phyloP scores from a whole-genome alignment of 2,329 filamentous ascomycete genomes.

The Trichoderma brevicompactum region DNA sequence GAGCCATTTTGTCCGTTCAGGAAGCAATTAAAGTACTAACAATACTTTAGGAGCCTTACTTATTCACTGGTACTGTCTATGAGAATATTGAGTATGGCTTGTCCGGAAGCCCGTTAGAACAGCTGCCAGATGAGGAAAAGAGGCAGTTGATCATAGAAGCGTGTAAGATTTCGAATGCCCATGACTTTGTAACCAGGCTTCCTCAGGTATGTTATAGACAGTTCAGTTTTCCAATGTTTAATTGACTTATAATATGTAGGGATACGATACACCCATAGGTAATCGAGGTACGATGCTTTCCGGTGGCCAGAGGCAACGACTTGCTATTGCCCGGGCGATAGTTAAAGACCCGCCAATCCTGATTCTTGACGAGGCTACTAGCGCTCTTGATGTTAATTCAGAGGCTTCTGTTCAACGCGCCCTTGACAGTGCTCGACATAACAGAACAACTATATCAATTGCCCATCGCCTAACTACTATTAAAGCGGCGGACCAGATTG shows the following conservation, averaged over 20 bases:
- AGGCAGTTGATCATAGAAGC: not conserved
- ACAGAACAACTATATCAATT: not conserved
- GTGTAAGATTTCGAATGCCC: not conserved
- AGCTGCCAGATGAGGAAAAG: too few relatives aligned
- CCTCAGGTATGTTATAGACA: not conserved
- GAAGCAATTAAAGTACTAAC: too few relatives aligned
- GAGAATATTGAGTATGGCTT: too few relatives aligned
- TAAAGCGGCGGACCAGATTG: not conserved
- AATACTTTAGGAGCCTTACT: too few relatives aligned
- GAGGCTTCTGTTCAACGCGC: not conserved
- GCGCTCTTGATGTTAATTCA: slow-evolving; percentile 5
- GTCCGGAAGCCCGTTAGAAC: too few relatives aligned
- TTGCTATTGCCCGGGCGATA: slow-evolving; percentile 18
- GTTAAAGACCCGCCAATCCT: slow-evolving; percentile 1
- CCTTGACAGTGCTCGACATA: not conserved
- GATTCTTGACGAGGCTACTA: slow-evolving; percentile 27
- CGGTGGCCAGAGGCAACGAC: slow-evolving; percentile 18
- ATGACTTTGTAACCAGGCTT: not conserved
- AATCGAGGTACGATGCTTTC: not conserved
- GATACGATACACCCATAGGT: not conserved
- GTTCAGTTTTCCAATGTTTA: too few relatives aligned
- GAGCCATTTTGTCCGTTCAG: too few relatives aligned
- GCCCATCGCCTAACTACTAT: not conserved
- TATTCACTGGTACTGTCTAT: too few relatives aligned
- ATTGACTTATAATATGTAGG: not conserved